Base-by-base conservation (phyloP, 805 yeast species). In the Sungouiozyma ichnusensis region DNA sequence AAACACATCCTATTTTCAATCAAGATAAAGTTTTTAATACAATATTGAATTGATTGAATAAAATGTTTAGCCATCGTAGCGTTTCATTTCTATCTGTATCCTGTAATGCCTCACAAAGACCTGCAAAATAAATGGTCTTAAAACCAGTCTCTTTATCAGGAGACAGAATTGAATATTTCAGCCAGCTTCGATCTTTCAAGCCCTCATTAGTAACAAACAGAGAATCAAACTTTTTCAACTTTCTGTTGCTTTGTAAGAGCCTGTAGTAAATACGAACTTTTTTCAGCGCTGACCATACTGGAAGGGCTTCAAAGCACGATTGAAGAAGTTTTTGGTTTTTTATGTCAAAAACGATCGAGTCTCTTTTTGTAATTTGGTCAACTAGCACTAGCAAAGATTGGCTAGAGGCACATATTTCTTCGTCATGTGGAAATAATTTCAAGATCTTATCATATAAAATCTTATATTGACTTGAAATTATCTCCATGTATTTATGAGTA, bases 221-320 rank as follows among this genome's bases (percentile, higher is more conserved):
- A 43, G 77, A 64, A 54, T 80, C 84, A 20, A 79, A 60, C 42
- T 71, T 67, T n/a, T 71, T 65, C 20, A 78, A 54, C 50, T 73
- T 75, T 41, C 66, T 63, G 48, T 80, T 79, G 4, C 74, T 62
- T 20, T 73, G 57, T 43, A 79, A 73, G 43, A 81, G 66, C 42
- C 72, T 71, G 14, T 81, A 71, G 39, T 77, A 79, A 3, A 78
- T 66, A 39, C 65, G 69, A 32, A 84, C 54, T 58, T 85, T 85
- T 48, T 68, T 72, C 48, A 68, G 71, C 40, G 72, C 63, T 47
- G 72, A 67, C 65, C 80, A 85, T 87, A 95, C 82, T 1, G 96
- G 87, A 51, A 74, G 81, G 51, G 85, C 97, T 35, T 70, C 64
- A 1, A 69, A 60, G 42, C 79, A 73, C 29, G 72, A 68, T 2